phyloP scores from a whole-genome alignment of 1,139 yeast species.

The Candida smagusa region DNA sequence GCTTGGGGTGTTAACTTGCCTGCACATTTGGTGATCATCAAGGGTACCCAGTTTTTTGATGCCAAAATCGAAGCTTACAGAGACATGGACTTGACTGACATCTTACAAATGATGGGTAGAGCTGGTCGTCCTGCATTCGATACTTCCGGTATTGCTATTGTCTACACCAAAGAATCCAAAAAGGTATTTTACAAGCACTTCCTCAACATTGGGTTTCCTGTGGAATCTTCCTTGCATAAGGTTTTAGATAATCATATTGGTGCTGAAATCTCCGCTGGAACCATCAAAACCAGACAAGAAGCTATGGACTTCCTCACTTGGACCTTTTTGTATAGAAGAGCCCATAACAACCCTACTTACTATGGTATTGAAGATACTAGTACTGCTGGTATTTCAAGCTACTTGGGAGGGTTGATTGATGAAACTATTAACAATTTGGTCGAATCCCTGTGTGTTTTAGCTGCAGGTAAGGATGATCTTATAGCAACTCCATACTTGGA shows the following conservation, averaged over 20 bases:
- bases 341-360: constrained; percentile 93
- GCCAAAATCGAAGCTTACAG: constrained; percentile 75
- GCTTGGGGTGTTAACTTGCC: constrained; percentile 99
- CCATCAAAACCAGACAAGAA: constrained; percentile 76
- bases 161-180: constrained; percentile 87
- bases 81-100: constrained; percentile 92
- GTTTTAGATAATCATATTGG: constrained; percentile 93
- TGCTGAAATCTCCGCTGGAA: constrained; percentile 91
- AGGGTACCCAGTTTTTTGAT: constrained; percentile 89
- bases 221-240: constrained; percentile 90
- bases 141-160: constrained; percentile 92
- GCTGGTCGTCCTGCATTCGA: constrained; percentile 98
- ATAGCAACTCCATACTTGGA: constrained; percentile 79
- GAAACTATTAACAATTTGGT: constrained; percentile 61
- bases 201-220: constrained; percentile 94
- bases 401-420: constrained; percentile 73
- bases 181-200: constrained; percentile 93
- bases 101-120: constrained; percentile 86
- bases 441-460: constrained; percentile 68
- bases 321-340: constrained; percentile 91
- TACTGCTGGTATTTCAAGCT: constrained; percentile 64
- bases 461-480: constrained; percentile 47
- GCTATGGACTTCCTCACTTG: constrained; percentile 92
- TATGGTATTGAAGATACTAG: constrained; percentile 79
- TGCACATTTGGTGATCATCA: constrained; percentile 88